Percentiles rank a stretch among this genome's conserved stretches.
Conservation (phyloP, 2,329 filamentous ascomycete genomes). For the Fusarium beomiforme region DNA sequence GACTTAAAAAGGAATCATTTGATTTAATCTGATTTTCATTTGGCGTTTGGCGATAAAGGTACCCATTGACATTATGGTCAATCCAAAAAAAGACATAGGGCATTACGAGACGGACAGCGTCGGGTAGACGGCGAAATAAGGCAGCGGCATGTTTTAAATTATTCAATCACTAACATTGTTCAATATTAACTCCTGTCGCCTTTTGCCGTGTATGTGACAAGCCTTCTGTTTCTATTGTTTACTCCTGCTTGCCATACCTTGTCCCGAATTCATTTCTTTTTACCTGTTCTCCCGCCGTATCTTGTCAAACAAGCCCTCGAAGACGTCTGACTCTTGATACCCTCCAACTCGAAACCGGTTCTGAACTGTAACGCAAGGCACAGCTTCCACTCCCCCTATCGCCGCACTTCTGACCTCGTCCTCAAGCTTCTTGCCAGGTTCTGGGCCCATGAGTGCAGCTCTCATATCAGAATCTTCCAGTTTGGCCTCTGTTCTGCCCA, state of each 20-base stretch:
- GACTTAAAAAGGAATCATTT: neutral
- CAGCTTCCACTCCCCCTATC: conserved; percentile 64
- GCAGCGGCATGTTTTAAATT: conserved; percentile 22
- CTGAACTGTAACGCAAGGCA: conserved; percentile 79
- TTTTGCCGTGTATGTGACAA: neutral
- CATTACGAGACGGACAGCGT: conserved; percentile 6
- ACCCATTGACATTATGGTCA: conserved; percentile 10
- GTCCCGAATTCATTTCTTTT: neutral
- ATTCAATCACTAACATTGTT: conserved; percentile 17
- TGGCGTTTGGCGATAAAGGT: conserved; percentile 20
- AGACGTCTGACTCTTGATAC: conserved; percentile 73
- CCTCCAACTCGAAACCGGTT: conserved; percentile 75
- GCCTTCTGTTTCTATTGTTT: neutral
- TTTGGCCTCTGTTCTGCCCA: conserved; percentile 47
- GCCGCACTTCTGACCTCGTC: conserved; percentile 44
- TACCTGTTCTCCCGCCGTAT: conserved; percentile 47
- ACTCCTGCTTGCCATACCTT: neutral
- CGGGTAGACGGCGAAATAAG: conserved; percentile 14
- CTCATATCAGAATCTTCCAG: conserved; percentile 44
- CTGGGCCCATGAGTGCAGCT: conserved; percentile 44
- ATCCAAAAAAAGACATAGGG: conserved; percentile 10
- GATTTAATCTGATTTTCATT: neutral
- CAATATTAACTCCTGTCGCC: neutral
- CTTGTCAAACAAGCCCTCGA: conserved; percentile 73
- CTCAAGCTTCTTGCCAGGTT: conserved; percentile 44